These are phyloP conservation scores for Anthracocystis walkeri DNA, from an alignment of 1,284 basidiomycete genomes.

Conservation along the genomic window DNA sequence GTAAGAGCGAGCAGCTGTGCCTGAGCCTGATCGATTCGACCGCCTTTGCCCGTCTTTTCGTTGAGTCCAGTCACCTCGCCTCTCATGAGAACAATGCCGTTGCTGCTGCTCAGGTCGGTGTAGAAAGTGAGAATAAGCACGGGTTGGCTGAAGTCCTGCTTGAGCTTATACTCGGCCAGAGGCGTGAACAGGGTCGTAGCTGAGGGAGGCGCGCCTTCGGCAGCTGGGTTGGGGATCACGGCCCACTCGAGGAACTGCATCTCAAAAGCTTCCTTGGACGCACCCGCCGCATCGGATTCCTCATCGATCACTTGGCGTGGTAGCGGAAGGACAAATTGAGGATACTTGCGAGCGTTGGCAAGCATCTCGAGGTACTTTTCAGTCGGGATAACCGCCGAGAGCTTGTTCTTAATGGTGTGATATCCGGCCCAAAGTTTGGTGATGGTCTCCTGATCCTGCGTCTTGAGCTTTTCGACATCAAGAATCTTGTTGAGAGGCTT, in stretches of 20 bases:
- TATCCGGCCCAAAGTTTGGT: constrained; percentile 67
- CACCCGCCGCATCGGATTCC: constrained; percentile 19
- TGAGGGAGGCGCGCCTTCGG: constrained; percentile 24
- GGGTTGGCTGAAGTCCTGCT: constrained; percentile 87
- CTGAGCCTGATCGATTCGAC: constrained; percentile 57
- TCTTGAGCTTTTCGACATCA: constrained; percentile 57
- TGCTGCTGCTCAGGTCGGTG: constrained; percentile 84
- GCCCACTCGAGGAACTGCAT: constrained; percentile 68
- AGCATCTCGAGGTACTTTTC: constrained; percentile 58
- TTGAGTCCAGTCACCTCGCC: constrained; percentile 84
- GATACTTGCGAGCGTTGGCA: constrained; percentile 52
- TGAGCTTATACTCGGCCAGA: constrained; percentile 91
- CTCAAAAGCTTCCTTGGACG: constrained; percentile 58
- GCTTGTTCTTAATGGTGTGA: constrained; percentile 66
- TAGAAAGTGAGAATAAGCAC: constrained; percentile 91
- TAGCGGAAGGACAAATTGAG: constrained; percentile 67
- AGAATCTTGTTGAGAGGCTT: constrained; percentile 61
- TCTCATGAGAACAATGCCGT: constrained; percentile 85
- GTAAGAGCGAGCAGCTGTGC: constrained; percentile 63
- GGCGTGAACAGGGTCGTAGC: constrained; percentile 83
- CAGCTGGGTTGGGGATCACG: constrained; percentile 42
- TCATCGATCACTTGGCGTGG: constrained; percentile 54
- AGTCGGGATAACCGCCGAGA: constrained; percentile 64
- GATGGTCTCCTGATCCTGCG: constrained; percentile 51
- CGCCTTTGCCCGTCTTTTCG: constrained; percentile 72